Evolutionary conservation across 2,329 filamentous ascomycete genomes (phyloP).

Genomic region (Botrytis elliptica): DNA sequence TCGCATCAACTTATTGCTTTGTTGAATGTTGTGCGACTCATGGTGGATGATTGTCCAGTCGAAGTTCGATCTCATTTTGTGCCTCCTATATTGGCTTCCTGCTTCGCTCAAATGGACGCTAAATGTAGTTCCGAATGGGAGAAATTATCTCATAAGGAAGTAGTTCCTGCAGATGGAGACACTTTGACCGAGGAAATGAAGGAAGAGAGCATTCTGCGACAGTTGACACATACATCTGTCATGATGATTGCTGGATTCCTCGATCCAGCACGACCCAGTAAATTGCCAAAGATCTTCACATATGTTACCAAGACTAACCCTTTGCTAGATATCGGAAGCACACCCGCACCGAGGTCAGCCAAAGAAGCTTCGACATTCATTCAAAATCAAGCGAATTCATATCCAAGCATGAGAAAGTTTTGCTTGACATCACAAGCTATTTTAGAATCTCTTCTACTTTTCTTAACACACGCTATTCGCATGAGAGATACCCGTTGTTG

Average conservation of each 20-base stretch:
- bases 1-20: slow-evolving; percentile 94
- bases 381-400: slow-evolving; percentile 27
- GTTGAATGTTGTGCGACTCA: slow-evolving; percentile 79
- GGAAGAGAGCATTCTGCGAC: slow-evolving; percentile 88
- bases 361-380: slow-evolving; percentile 37
- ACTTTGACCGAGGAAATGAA: slow-evolving; percentile 96
- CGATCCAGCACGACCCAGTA: slow-evolving; percentile 69
- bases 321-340: slow-evolving; percentile 13
- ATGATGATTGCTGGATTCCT: slow-evolving; percentile 88
- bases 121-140: slow-evolving; percentile 91
- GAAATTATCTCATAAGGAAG: slow-evolving; percentile 64
- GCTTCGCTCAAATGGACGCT: slow-evolving; percentile 81
- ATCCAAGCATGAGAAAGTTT: slow-evolving; percentile 71
- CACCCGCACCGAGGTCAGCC: slow-evolving; percentile 19
- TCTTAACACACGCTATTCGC: slow-evolving; percentile 85
- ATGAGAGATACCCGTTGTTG: slow-evolving; percentile 90
- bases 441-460: slow-evolving; percentile 84
- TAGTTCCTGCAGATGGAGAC: slow-evolving; percentile 65
- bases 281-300: slow-evolving; percentile 36
- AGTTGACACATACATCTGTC: slow-evolving; percentile 88
- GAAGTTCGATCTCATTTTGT: slow-evolving; percentile 76
- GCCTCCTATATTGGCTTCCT: slow-evolving; percentile 75
- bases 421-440: slow-evolving; percentile 75
- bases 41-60: slow-evolving; percentile 90
- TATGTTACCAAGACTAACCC: slow-evolving; percentile 24